phyloP scores from a whole-genome alignment of 192 early-diverging fungal genomes.

The Lobosporangium transversale region DNA sequence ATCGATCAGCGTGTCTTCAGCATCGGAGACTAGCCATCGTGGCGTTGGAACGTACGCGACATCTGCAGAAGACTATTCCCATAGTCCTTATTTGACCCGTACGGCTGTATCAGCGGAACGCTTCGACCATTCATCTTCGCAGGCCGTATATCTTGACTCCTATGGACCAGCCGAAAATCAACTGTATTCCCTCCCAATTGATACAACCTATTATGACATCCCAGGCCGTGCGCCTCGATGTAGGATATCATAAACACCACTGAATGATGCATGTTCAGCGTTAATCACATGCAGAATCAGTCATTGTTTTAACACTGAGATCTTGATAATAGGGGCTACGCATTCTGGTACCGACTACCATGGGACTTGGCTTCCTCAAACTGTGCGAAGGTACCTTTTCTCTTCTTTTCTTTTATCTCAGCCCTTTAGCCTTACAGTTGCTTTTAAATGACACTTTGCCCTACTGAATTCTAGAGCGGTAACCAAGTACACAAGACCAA shows the following conservation, averaged over 20 bases:
- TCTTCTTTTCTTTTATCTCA: neutral
- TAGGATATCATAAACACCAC: no score
- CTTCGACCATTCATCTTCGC: constrained; percentile 60
- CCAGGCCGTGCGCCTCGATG: constrained; percentile 91
- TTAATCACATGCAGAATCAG: neutral
- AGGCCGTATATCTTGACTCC: constrained; percentile 59
- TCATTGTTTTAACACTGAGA: neutral
- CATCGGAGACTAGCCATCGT: neutral
- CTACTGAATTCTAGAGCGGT: constrained; percentile 77
- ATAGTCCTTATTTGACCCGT: constrained; percentile 73
- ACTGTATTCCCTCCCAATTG: constrained; percentile 78
- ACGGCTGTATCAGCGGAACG: constrained; percentile 59
- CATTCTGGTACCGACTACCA: constrained; percentile 94
- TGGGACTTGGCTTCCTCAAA: constrained; percentile 94
- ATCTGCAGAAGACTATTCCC: constrained; percentile 73
- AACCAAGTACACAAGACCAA: constrained; percentile 76
- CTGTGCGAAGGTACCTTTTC: constrained; percentile 68
- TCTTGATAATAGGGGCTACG: constrained; percentile 66
- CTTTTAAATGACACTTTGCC: neutral
- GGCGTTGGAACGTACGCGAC: constrained; percentile 60
- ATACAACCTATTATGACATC: constrained; percentile 91
- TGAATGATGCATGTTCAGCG: no score
- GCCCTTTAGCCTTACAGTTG: neutral
- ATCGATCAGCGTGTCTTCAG: neutral
- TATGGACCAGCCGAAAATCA: constrained; percentile 77